Evolutionary conservation across 345 rosid genomes (phyloP).

Genomic region (Eucalyptus tenuipes): DNA sequence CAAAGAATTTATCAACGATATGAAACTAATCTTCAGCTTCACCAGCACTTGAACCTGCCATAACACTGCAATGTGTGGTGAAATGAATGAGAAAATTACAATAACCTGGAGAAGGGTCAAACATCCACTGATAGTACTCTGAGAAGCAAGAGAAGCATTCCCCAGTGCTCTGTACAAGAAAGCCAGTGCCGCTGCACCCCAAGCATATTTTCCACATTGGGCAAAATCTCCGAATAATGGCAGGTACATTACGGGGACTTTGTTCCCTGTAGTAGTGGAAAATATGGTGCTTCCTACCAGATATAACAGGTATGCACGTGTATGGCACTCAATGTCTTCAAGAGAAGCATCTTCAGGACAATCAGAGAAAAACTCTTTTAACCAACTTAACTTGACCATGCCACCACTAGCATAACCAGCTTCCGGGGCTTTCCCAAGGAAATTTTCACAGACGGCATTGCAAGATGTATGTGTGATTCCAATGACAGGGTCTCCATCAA

Average conservation of each 20-base stretch:
- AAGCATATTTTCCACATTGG: constrained; percentile 71
- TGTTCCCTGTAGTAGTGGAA: constrained; percentile 93
- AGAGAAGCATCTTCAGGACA: constrained; percentile 50
- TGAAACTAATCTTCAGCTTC: not conserved
- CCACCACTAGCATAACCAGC: constrained; percentile 89
- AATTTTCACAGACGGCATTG: constrained; percentile 45
- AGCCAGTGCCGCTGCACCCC: constrained; percentile 94
- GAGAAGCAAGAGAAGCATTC: constrained; percentile 91
- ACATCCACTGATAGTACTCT: constrained; percentile 94
- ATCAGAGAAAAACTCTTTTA: constrained; percentile 72
- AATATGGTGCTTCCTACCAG: constrained; percentile 91
- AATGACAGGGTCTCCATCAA: constrained; percentile 89
- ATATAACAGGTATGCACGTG: constrained; percentile 87
- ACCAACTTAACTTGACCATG: constrained; percentile 97
- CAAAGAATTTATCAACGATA: not conserved
- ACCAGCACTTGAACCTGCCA: not conserved
- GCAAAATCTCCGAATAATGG: constrained; percentile 80
- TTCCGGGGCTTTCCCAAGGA: constrained; percentile 61
- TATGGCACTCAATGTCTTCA: constrained; percentile 54
- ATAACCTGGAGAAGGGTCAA: constrained; percentile 86
- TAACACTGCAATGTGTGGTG: not conserved
- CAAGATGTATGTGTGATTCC: constrained; percentile 87
- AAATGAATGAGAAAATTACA: not conserved
- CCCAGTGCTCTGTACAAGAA: constrained; percentile 96
- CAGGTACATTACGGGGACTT: constrained; percentile 97